Conservation (phyloP, 75 land plant genomes). For the Selaginella tamariscina region DNA sequence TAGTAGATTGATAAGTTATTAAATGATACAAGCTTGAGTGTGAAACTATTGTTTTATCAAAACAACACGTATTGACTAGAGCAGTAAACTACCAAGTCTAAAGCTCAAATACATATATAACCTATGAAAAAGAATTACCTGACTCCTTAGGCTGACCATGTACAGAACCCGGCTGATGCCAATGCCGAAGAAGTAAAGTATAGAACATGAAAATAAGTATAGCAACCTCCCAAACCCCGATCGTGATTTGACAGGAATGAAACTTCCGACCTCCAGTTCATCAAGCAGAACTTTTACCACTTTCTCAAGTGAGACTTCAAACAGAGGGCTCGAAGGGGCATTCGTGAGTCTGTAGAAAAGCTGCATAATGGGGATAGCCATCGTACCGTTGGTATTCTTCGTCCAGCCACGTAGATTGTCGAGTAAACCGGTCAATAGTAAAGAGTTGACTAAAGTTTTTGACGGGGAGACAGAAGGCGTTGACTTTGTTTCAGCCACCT, state of each 20-base stretch:
- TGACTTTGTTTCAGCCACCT: constrained; percentile 33
- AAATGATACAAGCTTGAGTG: too few species aligned
- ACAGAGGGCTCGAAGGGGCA: constrained; percentile 84
- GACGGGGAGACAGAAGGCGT: constrained; percentile 69
- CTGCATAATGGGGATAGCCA: constrained; percentile 92
- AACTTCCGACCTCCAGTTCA: constrained; percentile 58
- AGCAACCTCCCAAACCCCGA: constrained; percentile 75
- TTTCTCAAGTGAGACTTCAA: constrained; percentile 60
- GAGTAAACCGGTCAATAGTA: constrained; percentile 64
- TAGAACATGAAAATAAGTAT: constrained; percentile 96
- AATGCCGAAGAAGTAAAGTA: constrained; percentile 84
- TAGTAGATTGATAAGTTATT: too few species aligned
- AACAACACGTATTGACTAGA: too few species aligned
- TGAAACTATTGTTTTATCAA: too few species aligned
- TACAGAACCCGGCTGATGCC: constrained; percentile 94
- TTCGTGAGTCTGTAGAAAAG: constrained; percentile 89
- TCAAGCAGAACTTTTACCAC: constrained; percentile 72
- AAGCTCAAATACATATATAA: too few species aligned
- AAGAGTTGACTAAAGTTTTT: constrained; percentile 72
- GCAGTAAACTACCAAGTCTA: too few species aligned
- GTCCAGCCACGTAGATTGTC: constrained; percentile 80
- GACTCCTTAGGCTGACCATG: constrained; percentile 41
- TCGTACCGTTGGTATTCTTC: constrained; percentile 61
- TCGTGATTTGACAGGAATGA: constrained; percentile 47
- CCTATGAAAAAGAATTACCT: too few species aligned